Percentiles rank a stretch among this genome's conserved stretches.
Evolutionary conservation across 331 rosid species (phyloP).

Genomic region (Acacia concinna): DNA sequence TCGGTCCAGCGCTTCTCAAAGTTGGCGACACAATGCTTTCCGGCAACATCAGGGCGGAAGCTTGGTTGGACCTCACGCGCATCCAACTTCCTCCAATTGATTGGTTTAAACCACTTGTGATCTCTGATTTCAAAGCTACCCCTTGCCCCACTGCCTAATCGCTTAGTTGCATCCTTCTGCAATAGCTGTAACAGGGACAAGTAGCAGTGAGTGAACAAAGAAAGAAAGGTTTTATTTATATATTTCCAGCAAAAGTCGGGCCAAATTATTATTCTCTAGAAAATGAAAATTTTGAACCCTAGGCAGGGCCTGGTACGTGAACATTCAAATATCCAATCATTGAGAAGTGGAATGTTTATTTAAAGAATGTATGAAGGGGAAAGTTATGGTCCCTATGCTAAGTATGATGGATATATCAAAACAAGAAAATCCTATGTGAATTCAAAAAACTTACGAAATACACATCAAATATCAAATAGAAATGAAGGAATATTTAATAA

Average conservation of each 20-base stretch:
- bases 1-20: conserved; percentile 95
- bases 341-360: background rate
- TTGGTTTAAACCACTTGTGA: conserved; percentile 90
- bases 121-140: conserved; percentile 76
- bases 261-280: background rate
- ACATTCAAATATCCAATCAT: background rate
- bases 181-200: conserved; percentile 59
- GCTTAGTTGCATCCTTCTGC: conserved; percentile 69
- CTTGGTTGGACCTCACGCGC: conserved; percentile 81
- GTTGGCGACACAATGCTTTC: conserved; percentile 85
- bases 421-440: background rate
- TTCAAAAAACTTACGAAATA: background rate
- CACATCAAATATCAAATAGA: background rate
- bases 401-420: background rate
- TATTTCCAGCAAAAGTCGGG: background rate
- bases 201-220: background rate
- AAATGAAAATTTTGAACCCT: background rate
- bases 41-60: conserved; percentile 85
- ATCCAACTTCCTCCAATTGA: conserved; percentile 81
- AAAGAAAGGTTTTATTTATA: background rate
- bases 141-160: conserved; percentile 65
- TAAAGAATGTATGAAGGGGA: background rate
- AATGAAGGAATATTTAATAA: background rate
- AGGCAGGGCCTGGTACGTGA: background rate
- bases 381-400: background rate